Conservation (phyloP, 2,329 filamentous ascomycete genomes). For the Fusarium hainanense region DNA sequence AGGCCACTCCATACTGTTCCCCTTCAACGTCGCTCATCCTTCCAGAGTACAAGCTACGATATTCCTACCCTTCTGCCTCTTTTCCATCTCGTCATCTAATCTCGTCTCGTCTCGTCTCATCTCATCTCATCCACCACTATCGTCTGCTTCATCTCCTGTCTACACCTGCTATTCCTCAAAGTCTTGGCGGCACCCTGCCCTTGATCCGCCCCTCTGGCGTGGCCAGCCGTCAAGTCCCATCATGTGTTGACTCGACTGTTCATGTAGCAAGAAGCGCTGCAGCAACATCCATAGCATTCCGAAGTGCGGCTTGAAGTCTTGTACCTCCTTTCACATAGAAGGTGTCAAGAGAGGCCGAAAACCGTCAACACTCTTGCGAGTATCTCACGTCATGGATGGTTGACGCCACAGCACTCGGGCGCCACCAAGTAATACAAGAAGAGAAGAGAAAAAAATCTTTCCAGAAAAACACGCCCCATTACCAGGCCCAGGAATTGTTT, state of each 20-base stretch:
- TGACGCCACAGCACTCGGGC: conserved; percentile 27
- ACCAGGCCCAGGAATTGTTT: conserved; percentile 12
- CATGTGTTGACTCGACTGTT: conserved; percentile 9
- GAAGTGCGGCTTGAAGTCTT: conserved; percentile 14
- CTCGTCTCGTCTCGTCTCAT: neutral
- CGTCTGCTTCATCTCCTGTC: conserved; percentile 8
- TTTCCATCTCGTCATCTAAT: conserved; percentile 27
- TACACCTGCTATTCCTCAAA: conserved; percentile 15
- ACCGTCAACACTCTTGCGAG: conserved; percentile 38
- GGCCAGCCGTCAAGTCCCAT: conserved; percentile 1
- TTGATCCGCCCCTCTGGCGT: conserved; percentile 11
- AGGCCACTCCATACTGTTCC: conserved; percentile 1
- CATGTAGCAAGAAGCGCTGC: conserved; percentile 5
- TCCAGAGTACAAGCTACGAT: conserved; percentile 45
- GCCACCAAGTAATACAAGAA: conserved; percentile 47
- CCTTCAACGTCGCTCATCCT: conserved; percentile 43
- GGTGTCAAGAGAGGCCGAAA: conserved; percentile 29
- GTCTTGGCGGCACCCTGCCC: conserved; percentile 2
- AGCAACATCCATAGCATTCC: conserved; percentile 6
- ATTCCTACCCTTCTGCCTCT: conserved; percentile 19
- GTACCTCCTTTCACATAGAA: conserved; percentile 1
- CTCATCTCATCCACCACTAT: conserved; percentile 9
- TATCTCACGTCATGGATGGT: conserved; percentile 28
- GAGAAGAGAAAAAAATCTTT: conserved; percentile 33
- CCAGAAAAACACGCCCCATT: conserved; percentile 42